Evolutionary conservation across 257 asterid species (phyloP), one percentile per base, ranked within the genome.

Genomic region (Nicotiana noctiflora): DNA sequence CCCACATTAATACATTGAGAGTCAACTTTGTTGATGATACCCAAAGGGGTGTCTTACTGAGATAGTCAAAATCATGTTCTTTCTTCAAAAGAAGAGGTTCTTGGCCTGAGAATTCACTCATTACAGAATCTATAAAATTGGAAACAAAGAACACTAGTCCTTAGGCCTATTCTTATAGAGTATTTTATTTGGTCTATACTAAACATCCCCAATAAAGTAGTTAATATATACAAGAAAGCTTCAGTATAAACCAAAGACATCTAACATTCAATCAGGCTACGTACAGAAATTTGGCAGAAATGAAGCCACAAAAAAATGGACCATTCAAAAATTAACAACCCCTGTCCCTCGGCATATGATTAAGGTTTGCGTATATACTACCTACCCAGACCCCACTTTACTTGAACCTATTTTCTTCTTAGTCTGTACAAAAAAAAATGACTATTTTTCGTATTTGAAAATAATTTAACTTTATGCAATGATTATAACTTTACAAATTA

Each of bases 1-100:
- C 79, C 96, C 93, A 91, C 88, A 90, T 88, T 23, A 76, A 64
- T 75, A 80, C 84, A 80, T 83, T 87, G 49, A 94, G 86, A 76
- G 76, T 23, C 93, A 88, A 91, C 87, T 86, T 91, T 6, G 87
- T 46, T 25, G 88, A 85, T 81, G 92, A 83, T 77, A 79, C 2
- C 64, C 83, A 32, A 25, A 89, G 29, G 27, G 91, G 37, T 81
- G 34, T 79, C 18, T 83, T 87, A 70, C 79, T 83, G 46, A 82
- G 32, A 83, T 53, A 25, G 2, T 81, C 80, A 46, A 59, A 18
- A 6, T 51, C 76, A 82, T 82, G 84, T 10, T 84, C 88, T 84
- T 88, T 81, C 25, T 68, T 79, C 19, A 75, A 25, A 75, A 92
- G 90, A 87, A 91, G 92, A 80, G 93, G 91, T 18, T 59, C 81